These are phyloP conservation scores for Beauveria pseudobassiana DNA, from an alignment of 2,329 filamentous ascomycete species.

Conservation along the genomic window DNA sequence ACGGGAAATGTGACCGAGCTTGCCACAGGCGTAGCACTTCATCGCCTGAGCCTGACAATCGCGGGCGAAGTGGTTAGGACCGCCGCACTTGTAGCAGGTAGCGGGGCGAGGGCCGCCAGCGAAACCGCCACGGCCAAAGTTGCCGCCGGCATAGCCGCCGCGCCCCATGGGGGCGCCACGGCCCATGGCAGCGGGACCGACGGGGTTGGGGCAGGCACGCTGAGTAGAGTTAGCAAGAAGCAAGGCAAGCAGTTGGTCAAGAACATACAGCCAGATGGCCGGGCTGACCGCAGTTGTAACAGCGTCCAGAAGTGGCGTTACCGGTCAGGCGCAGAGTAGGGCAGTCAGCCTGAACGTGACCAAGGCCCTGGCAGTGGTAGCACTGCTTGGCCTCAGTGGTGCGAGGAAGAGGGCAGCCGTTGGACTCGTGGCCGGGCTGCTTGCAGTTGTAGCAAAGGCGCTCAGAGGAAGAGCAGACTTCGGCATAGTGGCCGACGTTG, in stretches of 20 bases:
- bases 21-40: constrained; percentile 97
- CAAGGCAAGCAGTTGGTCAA: not conserved
- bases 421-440: constrained; percentile 76
- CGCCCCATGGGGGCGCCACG: constrained; percentile 62
- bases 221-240: constrained; percentile 23
- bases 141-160: constrained; percentile 54
- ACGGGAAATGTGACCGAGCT: constrained; percentile 84
- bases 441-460: constrained; percentile 97
- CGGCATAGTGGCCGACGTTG: constrained; percentile 72
- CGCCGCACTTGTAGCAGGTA: constrained; percentile 68
- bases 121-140: constrained; percentile 66
- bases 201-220: constrained; percentile 78
- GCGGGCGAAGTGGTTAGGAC: constrained; percentile 95
- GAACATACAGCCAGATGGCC: constrained; percentile 79
- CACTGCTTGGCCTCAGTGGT: constrained; percentile 99
- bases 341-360: constrained; percentile 98
- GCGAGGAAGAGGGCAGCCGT: constrained; percentile 90
- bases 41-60: constrained; percentile 98
- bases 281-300: constrained; percentile 92
- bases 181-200: constrained; percentile 48
- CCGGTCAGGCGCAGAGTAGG: constrained; percentile 89
- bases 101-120: constrained; percentile 60
- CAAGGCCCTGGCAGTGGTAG: constrained; percentile 98
- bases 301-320: constrained; percentile 73
- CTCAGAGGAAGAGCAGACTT: constrained; percentile 97